Evolutionary conservation across 1,284 basidiomycete genomes (phyloP), one percentile per base, ranked within the genome.

Genomic region (Rhodotorula sp.): DNA sequence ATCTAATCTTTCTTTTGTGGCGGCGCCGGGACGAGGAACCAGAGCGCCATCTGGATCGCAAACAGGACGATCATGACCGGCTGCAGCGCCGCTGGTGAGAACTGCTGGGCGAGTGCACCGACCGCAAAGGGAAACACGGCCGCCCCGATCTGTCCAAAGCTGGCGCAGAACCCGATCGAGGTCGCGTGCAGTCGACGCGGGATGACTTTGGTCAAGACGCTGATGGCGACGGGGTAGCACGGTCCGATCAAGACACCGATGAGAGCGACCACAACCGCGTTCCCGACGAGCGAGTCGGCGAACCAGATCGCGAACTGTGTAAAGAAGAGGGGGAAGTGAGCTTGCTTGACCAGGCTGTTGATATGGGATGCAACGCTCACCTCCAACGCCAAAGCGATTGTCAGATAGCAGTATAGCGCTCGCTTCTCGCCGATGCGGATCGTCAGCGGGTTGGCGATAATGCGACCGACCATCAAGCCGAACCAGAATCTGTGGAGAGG

Each of bases 111-210:
- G 0, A 76, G 62, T 0, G 73, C 73, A 3, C 75, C 75, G 1
- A 70, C 74, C 19, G 66, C 48, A 65, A 76, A 76, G 6, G 75
- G 75, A 28, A 70, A 72, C 21, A 69, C 23, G 3, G 75, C 75
- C 1, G 67, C 60, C 0, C 64, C 69, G 19, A 34, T 26, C 38
- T 75, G 69, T 0, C 73, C 75, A 6, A 72, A 66, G 0, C 70
- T 62, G 6, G 75, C 75, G 49, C 67, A 66, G 50, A 72, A 70
- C 0, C 66, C 72, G 57, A 75, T 75, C 8, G 38, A 47, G 6
- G 58, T 14, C 0, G 65, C 63, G 60, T 75, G 70, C 2, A 68
- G 34, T 1, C 58, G 59, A 3, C 66, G 58, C 16, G 70, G 68
- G 3, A 72, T 38, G 16, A 71, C 49, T 45, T 72, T 68, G 5